Evolutionary conservation across 1,139 yeast genomes (phyloP), one percentile per base, ranked within the genome.

Genomic region (Neolecta irregularis): DNA sequence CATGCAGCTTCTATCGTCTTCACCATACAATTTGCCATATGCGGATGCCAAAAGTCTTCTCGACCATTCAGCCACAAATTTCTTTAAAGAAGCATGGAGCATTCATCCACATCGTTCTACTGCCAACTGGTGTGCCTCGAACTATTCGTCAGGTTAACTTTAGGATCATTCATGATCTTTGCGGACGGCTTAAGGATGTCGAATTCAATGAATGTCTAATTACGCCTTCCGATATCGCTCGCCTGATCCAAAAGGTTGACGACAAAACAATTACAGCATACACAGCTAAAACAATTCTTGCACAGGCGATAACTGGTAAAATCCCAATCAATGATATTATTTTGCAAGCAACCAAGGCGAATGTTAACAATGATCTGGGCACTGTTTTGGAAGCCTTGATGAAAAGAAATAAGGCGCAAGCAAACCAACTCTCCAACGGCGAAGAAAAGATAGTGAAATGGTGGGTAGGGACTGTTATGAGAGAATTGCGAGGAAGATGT

Each of bases 391-490:
- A 57, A 12, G 54, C 75, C 0, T 75, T 79, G 4, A 52, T 81
- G 1, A 48, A 46, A 0, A 55, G 56, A n/a, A 58, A 79, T 48
- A 63, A 64, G 1, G 69, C 66, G 13, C 69, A 77, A 11, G 77
- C 77, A 6, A 57, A 59, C 4, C 69, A 70, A 34, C 65, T 77
- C 13, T 53, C 56, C 23, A 52, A 60, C 0, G 83, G 83, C 1
- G 38, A 68, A 66, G 43, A 57, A 60, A 69, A 67, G 31, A 69
- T 83, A 12, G 53, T 85, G 20, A 79, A 83, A 48, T 83, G 64
- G 48, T 59, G 88, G 39, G 65, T 88, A 2, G 98, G 96, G 0
- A 70, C 70, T 50, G 93, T 83, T 11, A 81, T 91, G 93, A 68
- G 72, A 46, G 60, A 64, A 40, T 67, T 80, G 2, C 74, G 72